These are phyloP conservation scores for Cydonia oblonga DNA, from an alignment of 331 rosid species.

Conservation along the genomic window DNA sequence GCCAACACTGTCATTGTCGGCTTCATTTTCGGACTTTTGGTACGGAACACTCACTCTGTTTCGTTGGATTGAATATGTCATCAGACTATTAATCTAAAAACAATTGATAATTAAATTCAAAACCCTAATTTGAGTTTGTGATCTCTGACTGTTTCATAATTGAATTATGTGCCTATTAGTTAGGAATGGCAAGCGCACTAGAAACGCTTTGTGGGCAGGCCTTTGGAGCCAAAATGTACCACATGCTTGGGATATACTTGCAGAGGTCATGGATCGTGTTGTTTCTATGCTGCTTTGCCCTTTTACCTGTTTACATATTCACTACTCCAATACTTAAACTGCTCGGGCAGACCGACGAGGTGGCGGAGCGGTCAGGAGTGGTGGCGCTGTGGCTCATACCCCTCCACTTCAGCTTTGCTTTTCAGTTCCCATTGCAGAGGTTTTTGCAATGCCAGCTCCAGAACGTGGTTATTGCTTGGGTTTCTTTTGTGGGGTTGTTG, in stretches of 20 bases:
- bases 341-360: slow-evolving; percentile 51
- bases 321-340: slow-evolving; percentile 51
- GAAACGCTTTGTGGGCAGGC: slow-evolving; percentile 87
- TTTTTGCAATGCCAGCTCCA: slow-evolving; percentile 66
- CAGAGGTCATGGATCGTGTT: slow-evolving; percentile 73
- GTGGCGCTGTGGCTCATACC: slow-evolving; percentile 69
- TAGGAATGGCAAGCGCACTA: slow-evolving; percentile 84
- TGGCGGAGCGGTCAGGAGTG: slow-evolving; percentile 46
- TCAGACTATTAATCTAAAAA: neutral
- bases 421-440: slow-evolving; percentile 57
- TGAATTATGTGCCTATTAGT: slow-evolving; percentile 9
- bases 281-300: slow-evolving; percentile 32
- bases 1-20: slow-evolving; percentile 70
- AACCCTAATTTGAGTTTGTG: neutral
- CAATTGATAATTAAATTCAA: neutral
- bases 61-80: no score
- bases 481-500: slow-evolving; percentile 30
- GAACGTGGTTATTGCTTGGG: slow-evolving; percentile 44
- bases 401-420: slow-evolving; percentile 64
- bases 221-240: slow-evolving; percentile 53
- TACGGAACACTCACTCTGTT: slow-evolving; percentile 2
- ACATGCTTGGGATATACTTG: slow-evolving; percentile 58
- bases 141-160: neutral
- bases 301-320: slow-evolving; percentile 46
- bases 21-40: slow-evolving; percentile 71